A percentile compares a stretch with the other conserved stretches of the same genome.
These are phyloP conservation scores for Trichosanthes cucumerina DNA, from an alignment of 306 rosid species.

Conservation along the genomic window DNA sequence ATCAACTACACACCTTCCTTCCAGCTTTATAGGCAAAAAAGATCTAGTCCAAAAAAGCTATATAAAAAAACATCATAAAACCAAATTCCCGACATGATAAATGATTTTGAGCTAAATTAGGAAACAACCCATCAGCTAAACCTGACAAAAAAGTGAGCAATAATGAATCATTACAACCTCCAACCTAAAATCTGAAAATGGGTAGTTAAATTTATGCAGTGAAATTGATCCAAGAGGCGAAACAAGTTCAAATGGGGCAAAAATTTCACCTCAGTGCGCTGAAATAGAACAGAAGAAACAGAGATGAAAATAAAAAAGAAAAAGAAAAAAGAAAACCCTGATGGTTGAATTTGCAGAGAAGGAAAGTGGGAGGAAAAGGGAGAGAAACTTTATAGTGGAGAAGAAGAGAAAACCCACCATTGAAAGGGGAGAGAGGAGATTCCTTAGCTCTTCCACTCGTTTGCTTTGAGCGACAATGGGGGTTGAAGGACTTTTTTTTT, in stretches of 20 bases:
- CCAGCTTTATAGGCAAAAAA: not conserved
- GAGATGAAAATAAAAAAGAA: not conserved
- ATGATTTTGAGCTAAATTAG: not conserved
- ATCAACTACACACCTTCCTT: not conserved
- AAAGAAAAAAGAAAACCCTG: not conserved
- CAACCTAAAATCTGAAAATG: slow-evolving; percentile 3
- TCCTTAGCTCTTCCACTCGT: not conserved
- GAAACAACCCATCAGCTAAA: slow-evolving; percentile 7
- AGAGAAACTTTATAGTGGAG: not conserved
- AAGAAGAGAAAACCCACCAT: slow-evolving; percentile 10
- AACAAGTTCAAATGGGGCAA: not conserved
- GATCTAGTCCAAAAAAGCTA: not conserved
- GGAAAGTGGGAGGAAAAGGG: not conserved
- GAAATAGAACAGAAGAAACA: not conserved
- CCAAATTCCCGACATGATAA: not conserved
- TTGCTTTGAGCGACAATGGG: not conserved
- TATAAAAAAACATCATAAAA: not conserved
- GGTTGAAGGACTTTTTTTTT: not conserved
- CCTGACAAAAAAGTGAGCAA: slow-evolving; percentile 3
- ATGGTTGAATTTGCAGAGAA: not conserved
- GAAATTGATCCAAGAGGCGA: not conserved
- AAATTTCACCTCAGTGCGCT: not conserved
- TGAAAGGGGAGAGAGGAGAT: slow-evolving; percentile 2
- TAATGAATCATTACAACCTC: not conserved
- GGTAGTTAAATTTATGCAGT: not conserved